Base-by-base conservation (phyloP, 805 yeast genomes). In the Starmerella riodocensis region DNA sequence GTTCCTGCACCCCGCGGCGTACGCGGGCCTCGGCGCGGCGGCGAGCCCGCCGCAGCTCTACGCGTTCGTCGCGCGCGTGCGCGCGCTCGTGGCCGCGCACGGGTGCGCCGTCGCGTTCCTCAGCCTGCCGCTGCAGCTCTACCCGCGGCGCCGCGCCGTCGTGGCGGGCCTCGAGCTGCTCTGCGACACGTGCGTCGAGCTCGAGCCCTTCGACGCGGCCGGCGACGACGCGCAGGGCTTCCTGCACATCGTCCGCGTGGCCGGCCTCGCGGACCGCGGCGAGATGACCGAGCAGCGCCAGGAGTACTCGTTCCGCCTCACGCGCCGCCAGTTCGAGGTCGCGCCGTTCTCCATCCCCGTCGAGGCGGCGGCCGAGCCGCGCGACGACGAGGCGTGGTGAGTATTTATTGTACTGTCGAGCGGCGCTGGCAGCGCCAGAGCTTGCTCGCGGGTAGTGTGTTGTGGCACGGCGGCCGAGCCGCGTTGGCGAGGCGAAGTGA, bases 301-400 rank as follows among this genome's bases (percentile, higher is more conserved):
- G 43, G 96, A 86, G 59, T 78, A 72, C 57, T 84, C 94, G 4
- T 88, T 86, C 62, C 76, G 77, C 54, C 82, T 84, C 48, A 88
- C 94, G 12, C 70, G 80, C 46, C 74, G 75, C 57, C 75, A 71
- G 51, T 84, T 88, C 55, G 94, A 82, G 53, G 78, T 91, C 38
- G 88, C 82, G 49, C 83, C 77, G 53, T 91, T 95, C 94, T 83
- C 94, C n/a, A 91, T 91, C 36, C 97, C 98, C 0, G 94, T 88
- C 2, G 95, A 85, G 41, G 93, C 79, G 42, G 80, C 68, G n/a
- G 78, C 68, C 13, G 40, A 25, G 3, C 16, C 26, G 16, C 20
- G 23, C 3, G 22, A 29, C 9, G 29, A 16, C 4, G 25, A 18
- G 13, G 42, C 11, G 12, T 33, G 36, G 36, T 23, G 18, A 24